Evolutionary conservation across 1,139 yeast genomes (phyloP), one percentile per base, ranked within the genome.

Genomic region (Blastobotrys apis): DNA sequence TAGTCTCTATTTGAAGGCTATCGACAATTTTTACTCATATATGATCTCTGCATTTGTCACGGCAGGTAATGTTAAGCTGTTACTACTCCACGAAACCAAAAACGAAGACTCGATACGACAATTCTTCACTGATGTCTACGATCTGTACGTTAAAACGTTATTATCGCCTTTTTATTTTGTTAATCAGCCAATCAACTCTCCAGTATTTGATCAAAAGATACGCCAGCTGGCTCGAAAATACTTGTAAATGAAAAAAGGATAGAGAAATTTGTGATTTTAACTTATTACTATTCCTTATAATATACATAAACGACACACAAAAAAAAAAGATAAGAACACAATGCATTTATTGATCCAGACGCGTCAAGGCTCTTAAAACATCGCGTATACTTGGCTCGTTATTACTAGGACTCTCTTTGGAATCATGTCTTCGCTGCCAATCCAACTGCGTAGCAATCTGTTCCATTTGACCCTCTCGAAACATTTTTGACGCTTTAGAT

Each of bases 1-100:
- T 51, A 72, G 75, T 35, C 71, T 82, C 60, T 77, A 85, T 57
- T 67, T 88, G 51, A 92, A 92, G 39, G 78, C 78, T 41, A 77
- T 92, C 15, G 98, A 92, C 66, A 80, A 83, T 38, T 92, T 88
- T 63, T 86, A 90, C 62, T 94, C 94, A 3, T 77, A 82, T 51
- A 69, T 74, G 47, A 79, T 92, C 17, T 84, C 87, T 44, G 94
- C 94, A 10, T 92, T 80, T 62, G 73, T 90, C 27, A 87, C 97
- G 0, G 92, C 90, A 47, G 94, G 96, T 3, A 90, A 86, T 57
- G 77, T 86, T 53, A 87, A 88, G 60, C 77, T 92, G 51, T 67
- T 94, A 34, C 72, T 94, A 52, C 75, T 94, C 37, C 92, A 85
- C 59, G 94, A 85, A 51, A 62, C 70, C 22, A 64, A 67, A 33